Percentiles rank a stretch among this genome's conserved stretches.
Conservation (phyloP, 768 basidiomycete species). For the Cyclocybe aegerita region DNA sequence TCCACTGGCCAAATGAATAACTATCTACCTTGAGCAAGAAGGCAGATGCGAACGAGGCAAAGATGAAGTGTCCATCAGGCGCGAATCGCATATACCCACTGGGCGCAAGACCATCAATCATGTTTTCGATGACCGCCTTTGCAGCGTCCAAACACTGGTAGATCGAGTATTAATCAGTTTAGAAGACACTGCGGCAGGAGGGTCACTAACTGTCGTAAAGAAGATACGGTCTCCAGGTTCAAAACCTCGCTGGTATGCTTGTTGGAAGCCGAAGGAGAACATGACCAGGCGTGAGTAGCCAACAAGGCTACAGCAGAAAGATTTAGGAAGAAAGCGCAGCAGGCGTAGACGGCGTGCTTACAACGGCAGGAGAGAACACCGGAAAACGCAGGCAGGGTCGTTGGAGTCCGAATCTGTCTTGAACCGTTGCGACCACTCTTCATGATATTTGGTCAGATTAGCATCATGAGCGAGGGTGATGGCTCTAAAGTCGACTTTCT, state of each 20-base stretch:
- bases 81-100: conserved; percentile 78
- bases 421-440: conserved; percentile 69
- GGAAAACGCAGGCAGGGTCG: conserved; percentile 58
- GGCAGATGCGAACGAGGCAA: conserved; percentile 78
- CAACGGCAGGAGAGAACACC: conserved; percentile 73
- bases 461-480: conserved; percentile 64
- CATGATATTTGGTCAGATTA: conserved; percentile 52
- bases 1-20: not conserved
- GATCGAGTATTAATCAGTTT: conserved; percentile 1
- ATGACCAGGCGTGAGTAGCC: conserved; percentile 80
- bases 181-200: not conserved
- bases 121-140: conserved; percentile 60
- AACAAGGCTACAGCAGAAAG: conserved; percentile 51
- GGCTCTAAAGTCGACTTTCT: conserved; percentile 68
- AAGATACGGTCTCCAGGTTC: conserved; percentile 61
- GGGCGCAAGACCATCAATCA: conserved; percentile 65
- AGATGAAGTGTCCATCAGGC: conserved; percentile 80
- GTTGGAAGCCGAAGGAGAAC: conserved; percentile 86
- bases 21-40: conserved; percentile 70
- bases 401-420: conserved; percentile 56
- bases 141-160: conserved; percentile 69
- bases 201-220: conserved; percentile 56
- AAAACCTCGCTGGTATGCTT: conserved; percentile 73
- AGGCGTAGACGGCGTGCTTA: conserved; percentile 33
- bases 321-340: not conserved